Percentiles rank a stretch among this genome's conserved stretches.
Conservation (phyloP, 805 yeast genomes). For the Pichia exigua region DNA sequence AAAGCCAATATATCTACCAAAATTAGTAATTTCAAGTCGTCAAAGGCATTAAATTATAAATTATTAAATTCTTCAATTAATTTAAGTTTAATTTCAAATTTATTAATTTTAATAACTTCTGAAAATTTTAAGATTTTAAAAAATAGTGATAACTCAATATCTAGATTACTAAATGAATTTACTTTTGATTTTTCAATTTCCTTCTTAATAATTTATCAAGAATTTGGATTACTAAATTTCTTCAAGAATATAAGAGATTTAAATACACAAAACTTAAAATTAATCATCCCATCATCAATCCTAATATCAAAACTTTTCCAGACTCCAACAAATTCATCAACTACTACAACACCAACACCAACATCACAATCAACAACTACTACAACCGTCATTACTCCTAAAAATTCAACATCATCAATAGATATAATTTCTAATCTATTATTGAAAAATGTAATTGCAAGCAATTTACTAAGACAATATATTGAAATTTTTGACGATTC, state of each 20-base stretch:
- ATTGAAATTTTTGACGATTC: conserved; percentile 30
- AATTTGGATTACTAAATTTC: conserved; percentile 35
- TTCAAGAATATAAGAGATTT: conserved; percentile 21
- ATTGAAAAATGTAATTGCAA: conserved; percentile 20
- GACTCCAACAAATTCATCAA: neutral
- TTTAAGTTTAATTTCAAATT: conserved; percentile 16
- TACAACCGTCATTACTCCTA: neutral
- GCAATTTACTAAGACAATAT: conserved; percentile 26
- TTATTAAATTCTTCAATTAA: conserved; percentile 20
- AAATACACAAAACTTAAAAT: conserved; percentile 9
- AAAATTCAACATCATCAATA: neutral
- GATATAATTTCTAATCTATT: conserved; percentile 14
- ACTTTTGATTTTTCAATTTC: conserved; percentile 12
- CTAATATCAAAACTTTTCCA: conserved; percentile 19
- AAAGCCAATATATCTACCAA: conserved; percentile 19
- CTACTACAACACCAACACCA: neutral
- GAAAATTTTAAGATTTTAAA: conserved; percentile 15
- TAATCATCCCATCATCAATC: conserved; percentile 22
- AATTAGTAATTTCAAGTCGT: conserved; percentile 22
- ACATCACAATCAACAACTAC: neutral
- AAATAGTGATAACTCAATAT: conserved; percentile 9
- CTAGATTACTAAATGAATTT: conserved; percentile 10
- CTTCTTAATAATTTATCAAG: conserved; percentile 21
- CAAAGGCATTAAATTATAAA: conserved; percentile 21
- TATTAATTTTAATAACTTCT: conserved; percentile 16